phyloP scores from a whole-genome alignment of 108 stramenopile genomes.

The Pseudonitzschia multistriata region DNA sequence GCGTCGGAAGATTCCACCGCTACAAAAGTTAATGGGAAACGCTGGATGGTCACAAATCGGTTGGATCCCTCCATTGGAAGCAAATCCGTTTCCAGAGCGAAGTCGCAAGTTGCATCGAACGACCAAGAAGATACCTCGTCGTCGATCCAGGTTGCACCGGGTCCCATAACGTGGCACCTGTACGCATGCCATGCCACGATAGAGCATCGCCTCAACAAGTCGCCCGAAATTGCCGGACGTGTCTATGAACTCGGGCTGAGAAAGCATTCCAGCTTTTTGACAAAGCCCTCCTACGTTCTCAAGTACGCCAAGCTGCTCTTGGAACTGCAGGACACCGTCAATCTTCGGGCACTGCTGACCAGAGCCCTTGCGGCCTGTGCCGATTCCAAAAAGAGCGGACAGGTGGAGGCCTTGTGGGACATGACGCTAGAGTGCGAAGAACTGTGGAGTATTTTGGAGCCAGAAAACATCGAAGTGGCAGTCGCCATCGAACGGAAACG shows the following conservation, averaged over 20 bases:
- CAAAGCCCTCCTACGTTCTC: constrained; percentile 69
- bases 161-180: constrained; percentile 82
- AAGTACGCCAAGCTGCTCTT: constrained; percentile 72
- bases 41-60: constrained; percentile 77
- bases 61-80: constrained; percentile 47
- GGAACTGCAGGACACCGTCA: constrained; percentile 76
- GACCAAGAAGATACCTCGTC: background rate
- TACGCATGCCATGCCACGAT: constrained; percentile 82
- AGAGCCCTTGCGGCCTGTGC: constrained; percentile 80
- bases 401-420: constrained; percentile 72
- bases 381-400: constrained; percentile 44
- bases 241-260: constrained; percentile 84
- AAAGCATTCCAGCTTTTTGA: constrained; percentile 73
- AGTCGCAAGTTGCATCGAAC: background rate
- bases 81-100: background rate
- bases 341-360: constrained; percentile 75
- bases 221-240: constrained; percentile 77
- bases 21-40: constrained; percentile 20
- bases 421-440: constrained; percentile 86
- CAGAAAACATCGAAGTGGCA: constrained; percentile 31
- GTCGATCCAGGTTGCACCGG: constrained; percentile 20
- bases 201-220: constrained; percentile 73
- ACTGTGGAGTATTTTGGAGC: constrained; percentile 51
- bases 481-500: constrained; percentile 67
- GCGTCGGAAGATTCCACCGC: constrained; percentile 31